Evolutionary conservation across 768 basidiomycete species (phyloP), one percentile per base, ranked within the genome.

Genomic region (Cystofilobasidium macerans): DNA sequence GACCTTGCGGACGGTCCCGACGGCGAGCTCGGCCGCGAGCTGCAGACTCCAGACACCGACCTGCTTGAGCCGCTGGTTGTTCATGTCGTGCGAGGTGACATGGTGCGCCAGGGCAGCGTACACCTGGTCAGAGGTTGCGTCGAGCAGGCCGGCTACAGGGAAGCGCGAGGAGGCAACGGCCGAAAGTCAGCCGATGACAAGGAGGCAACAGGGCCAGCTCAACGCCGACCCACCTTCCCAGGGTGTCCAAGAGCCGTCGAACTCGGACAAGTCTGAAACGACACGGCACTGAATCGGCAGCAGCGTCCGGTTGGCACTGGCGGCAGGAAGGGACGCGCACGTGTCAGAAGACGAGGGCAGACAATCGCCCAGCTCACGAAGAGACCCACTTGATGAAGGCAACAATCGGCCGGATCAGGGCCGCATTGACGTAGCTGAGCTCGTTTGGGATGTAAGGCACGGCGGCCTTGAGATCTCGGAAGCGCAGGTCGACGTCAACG

Each of bases 371-470:
- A 59, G 57, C 58, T 43, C 54, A 22, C 18, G n/a, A n/a, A n/a
- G n/a, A n/a, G 28, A 80, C 86, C 67, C 71, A 93, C 92, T 95
- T 95, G 85, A 97, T 93, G 74, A 99, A 99, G 1, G 91, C 94
- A 20, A 98, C 95, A 69, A 99, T 97, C 4, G 95, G 93, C 71
- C 95, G 76, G 56, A 95, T 86, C 30, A 98, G 78, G 26, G 95
- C 95, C 72, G 86, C 88, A 72, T 94, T 95, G 69, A 89, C 86
- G 72, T 94, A 89, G 51, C 88, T 88, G 65, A 99, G 75, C 73
- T 95, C 89, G 53, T 80, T 81, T 36, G 90, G 85, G 78, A 93
- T 97, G 59, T 94, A 82, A 1, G 95, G 95, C 16, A 99, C 89
- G 28, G 84, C 87, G 45, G 95, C 93, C 77, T 97, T 97, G 73